These are phyloP conservation scores for Curvularia sp. DNA, from an alignment of 2,329 filamentous ascomycete species.

Conservation along the genomic window DNA sequence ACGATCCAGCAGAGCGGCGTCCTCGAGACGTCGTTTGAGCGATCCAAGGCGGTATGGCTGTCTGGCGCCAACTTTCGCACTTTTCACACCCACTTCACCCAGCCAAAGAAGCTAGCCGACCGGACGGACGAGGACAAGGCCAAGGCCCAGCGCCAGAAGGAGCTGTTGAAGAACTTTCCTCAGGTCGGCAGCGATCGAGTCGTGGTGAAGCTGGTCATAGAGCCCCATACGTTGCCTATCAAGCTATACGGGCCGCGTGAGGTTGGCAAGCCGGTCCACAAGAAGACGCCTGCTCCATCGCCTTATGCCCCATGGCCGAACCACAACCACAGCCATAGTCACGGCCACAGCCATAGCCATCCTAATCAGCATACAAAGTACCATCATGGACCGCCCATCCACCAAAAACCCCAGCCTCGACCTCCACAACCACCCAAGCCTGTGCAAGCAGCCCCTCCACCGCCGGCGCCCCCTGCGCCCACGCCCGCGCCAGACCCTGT, in stretches of 20 bases:
- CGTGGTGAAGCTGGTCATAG: constrained; percentile 66
- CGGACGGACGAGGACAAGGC: constrained; percentile 69
- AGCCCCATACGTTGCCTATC: constrained; percentile 81
- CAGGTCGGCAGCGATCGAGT: constrained; percentile 39
- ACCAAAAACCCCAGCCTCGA: constrained; percentile 37
- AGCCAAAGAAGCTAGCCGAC: constrained; percentile 57
- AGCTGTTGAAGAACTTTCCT: constrained; percentile 49
- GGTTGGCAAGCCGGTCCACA: constrained; percentile 32
- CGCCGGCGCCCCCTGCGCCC: constrained; percentile 39
- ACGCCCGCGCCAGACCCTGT: constrained; percentile 72
- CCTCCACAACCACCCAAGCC: constrained; percentile 39
- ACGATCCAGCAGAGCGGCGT: constrained; percentile 78
- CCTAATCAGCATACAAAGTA: constrained; percentile 39
- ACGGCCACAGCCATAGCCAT: constrained; percentile 14
- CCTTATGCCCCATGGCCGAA: constrained; percentile 47
- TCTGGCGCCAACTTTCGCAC: constrained; percentile 49
- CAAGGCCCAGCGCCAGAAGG: constrained; percentile 68
- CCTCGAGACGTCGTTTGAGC: constrained; percentile 73
- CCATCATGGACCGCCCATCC: constrained; percentile 26
- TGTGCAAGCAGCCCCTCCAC: constrained; percentile 33
- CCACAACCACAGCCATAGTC: constrained; percentile 28
- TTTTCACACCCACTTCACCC: constrained; percentile 47
- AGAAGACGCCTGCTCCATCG: constrained; percentile 38
- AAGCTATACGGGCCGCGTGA: constrained; percentile 46
- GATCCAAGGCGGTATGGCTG: constrained; percentile 67